phyloP scores from a whole-genome alignment of 1,284 basidiomycete species.

The Puccinia coronata region DNA sequence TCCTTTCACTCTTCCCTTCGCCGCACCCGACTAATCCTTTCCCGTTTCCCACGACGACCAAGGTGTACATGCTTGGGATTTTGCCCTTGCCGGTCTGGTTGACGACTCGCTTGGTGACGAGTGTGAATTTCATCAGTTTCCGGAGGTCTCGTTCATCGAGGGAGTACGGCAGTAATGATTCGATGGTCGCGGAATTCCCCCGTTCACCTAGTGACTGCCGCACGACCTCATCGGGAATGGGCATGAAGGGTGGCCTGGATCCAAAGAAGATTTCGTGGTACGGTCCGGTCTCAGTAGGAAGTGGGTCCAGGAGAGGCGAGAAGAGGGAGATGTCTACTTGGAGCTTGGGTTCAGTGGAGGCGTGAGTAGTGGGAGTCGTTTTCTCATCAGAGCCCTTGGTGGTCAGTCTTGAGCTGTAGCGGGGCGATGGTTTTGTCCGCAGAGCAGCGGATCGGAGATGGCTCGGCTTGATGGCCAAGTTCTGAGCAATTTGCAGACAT shows the following conservation, averaged over 20 bases:
- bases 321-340: constrained; percentile 47
- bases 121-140: constrained; percentile 56
- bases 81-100: constrained; percentile 59
- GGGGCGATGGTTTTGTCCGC: background rate
- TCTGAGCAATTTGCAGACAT: background rate
- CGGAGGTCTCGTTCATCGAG: constrained; percentile 55
- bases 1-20: constrained; percentile 57
- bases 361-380: background rate
- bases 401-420: background rate
- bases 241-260: constrained; percentile 25
- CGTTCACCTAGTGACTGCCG: constrained; percentile 24
- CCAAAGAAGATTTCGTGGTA: constrained; percentile 41
- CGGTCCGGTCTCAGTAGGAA: constrained; percentile 41
- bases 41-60: constrained; percentile 58
- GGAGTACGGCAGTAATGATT: constrained; percentile 49
- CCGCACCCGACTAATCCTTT: constrained; percentile 58
- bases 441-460: background rate
- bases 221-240: constrained; percentile 40
- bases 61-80: constrained; percentile 56
- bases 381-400: background rate
- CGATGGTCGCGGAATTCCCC: constrained; percentile 37
- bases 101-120: constrained; percentile 57
- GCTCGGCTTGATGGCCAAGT: background rate
- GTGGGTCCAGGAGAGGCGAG: constrained; percentile 36
- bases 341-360: background rate